Base-by-base conservation (phyloP, 2,329 filamentous ascomycete genomes). In the Ophiocordyceps camponoti-floridani region DNA sequence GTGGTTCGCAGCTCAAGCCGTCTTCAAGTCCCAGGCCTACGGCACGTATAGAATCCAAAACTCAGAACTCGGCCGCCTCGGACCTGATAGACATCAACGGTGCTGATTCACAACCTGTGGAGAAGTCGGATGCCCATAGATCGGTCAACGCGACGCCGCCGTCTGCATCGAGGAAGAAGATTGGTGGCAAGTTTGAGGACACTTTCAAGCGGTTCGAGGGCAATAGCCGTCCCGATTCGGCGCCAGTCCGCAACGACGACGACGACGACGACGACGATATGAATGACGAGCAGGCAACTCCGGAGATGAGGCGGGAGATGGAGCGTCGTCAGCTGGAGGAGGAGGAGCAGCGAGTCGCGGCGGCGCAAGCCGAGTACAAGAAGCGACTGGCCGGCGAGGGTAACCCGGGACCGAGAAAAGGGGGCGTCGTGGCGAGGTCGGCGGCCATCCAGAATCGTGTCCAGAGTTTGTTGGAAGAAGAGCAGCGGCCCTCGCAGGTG, bases 391-490 rank as follows among this genome's bases (percentile, higher is more conserved):
- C 82, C 18, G 68, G 66, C 40, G 62, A 65, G 26, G 57, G 60
- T 4, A 19, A 11, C 16, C 65, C 64, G 14, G 62, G 62, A 45
- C 75, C 70, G 46, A 75, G 69, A 60, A 72, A 63, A 54, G 72
- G 72, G 56, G 75, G 69, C n/a, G 68, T 71, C 42, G 62, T 74
- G 3, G 75, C 76, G 13, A 70, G 79, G 40, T 86, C 87, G 16
- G 75, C 79, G n/a, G 84, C 81, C 26, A 98, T 98, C 53, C 87
- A 96, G 58, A 87, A 84, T 56, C 81, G 89, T 50, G 85, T 98
- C 45, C 84, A 93, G 64, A 85, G 77, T 43, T 68, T 96, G 43
- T 66, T 98, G 14, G 80, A 79, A 48, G 88, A 95, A 55, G 85
- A 82, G 38, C 76, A 77, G 53, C 77, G 70, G 50, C 63, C 69